These are phyloP conservation scores for Pythium brachiatum DNA, from an alignment of 352 stramenopile species.

Conservation along the genomic window DNA sequence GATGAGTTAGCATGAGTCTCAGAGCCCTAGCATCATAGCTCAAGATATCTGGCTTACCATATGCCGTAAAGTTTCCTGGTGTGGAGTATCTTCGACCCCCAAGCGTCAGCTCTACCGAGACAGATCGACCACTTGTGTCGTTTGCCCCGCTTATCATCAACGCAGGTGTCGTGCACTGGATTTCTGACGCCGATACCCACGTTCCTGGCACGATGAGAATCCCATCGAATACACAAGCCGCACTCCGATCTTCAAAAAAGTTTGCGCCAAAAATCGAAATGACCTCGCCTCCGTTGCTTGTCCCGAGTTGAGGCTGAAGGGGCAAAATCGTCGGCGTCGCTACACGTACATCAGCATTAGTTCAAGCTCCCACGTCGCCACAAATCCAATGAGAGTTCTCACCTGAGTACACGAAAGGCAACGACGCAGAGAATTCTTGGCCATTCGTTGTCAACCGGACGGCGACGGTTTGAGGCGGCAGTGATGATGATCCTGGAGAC, in stretches of 20 bases:
- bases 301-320: slow-evolving; percentile 9
- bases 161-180: slow-evolving; percentile 10
- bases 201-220: background rate
- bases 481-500: background rate
- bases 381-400: slow-evolving; percentile 2
- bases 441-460: slow-evolving; percentile 54
- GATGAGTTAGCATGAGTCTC: background rate
- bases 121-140: background rate
- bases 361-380: too few relatives aligned
- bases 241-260: slow-evolving; percentile 11
- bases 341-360: slow-evolving; percentile 13
- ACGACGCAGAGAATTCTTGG: slow-evolving; percentile 41
- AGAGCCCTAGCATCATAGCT: background rate
- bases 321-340: slow-evolving; percentile 35
- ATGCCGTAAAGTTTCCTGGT: slow-evolving; percentile 14
- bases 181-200: slow-evolving; percentile 8
- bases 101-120: slow-evolving; percentile 5
- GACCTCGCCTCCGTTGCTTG: slow-evolving; percentile 9
- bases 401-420: slow-evolving; percentile 55
- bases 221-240: slow-evolving; percentile 12
- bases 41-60: slow-evolving; percentile 7
- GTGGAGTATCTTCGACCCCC: background rate
- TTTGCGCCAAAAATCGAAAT: slow-evolving; percentile 19
- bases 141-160: background rate
- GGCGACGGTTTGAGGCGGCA: slow-evolving; percentile 18